Conservation (phyloP, 2,329 filamentous ascomycete genomes). For the Daldinia eschscholtzii region DNA sequence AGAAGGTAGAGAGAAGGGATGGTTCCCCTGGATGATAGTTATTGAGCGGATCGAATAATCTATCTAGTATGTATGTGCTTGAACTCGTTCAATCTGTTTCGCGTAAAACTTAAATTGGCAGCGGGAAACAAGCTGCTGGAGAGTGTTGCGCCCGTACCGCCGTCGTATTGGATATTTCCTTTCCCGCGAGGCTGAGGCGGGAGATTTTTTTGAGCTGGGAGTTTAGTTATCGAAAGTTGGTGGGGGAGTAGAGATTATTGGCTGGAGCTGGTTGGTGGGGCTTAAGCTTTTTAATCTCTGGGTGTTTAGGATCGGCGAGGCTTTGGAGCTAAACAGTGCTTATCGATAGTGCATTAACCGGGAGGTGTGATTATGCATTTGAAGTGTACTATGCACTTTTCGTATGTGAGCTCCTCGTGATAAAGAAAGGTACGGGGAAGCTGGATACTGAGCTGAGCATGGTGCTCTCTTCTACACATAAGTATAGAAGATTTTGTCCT, state of each 20-base stretch:
- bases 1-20: not conserved
- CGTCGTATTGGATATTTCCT: constrained; percentile 7
- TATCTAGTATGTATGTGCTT: not conserved
- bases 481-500: too few relatives aligned
- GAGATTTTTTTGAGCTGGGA: constrained; percentile 40
- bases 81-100: not conserved
- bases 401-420: not conserved
- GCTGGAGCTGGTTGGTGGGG: constrained; percentile 42
- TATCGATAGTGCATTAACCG: constrained; percentile 31
- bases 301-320: constrained; percentile 8
- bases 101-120: not conserved
- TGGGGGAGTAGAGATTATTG: constrained; percentile 38
- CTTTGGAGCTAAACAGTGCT: not conserved
- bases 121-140: not conserved
- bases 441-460: not conserved
- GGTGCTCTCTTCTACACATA: too few relatives aligned
- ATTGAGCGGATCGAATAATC: not conserved
- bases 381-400: not conserved
- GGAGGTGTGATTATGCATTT: not conserved
- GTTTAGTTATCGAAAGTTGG: not conserved
- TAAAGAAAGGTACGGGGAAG: too few relatives aligned
- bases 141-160: not conserved
- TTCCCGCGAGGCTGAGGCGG: constrained; percentile 40
- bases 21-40: not conserved
- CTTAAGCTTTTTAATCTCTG: not conserved